Evolutionary conservation across 2,329 filamentous ascomycete genomes (phyloP).

Genomic region (Colletotrichum godetiae): DNA sequence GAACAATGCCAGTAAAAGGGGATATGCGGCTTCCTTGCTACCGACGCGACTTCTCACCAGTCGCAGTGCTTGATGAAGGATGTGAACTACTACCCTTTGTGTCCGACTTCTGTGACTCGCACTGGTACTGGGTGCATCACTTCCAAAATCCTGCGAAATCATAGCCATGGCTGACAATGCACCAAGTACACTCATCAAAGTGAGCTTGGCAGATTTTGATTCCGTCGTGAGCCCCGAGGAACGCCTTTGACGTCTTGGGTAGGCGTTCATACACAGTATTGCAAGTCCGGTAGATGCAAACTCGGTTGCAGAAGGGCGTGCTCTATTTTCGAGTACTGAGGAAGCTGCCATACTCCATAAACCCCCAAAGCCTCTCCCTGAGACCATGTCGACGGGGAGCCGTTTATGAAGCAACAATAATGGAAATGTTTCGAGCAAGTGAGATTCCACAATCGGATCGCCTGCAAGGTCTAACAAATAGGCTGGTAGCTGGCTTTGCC

Average conservation of each 20-base stretch:
- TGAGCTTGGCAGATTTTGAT: conserved; percentile 13
- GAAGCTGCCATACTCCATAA: conserved; percentile 24
- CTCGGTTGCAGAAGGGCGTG: conserved; percentile 1
- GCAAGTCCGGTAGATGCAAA: conserved; percentile 25
- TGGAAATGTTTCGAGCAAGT: conserved; percentile 5
- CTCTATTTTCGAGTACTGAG: conserved; percentile 9
- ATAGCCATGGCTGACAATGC: conserved; percentile 44
- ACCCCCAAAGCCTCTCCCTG: conserved; percentile 5
- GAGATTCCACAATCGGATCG: background rate
- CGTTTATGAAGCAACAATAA: conserved; percentile 1
- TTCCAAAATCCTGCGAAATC: conserved; percentile 22
- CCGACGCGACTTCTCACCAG: background rate
- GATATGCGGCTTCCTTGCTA: conserved; percentile 5
- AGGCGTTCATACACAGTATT: background rate
- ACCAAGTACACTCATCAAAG: conserved; percentile 44
- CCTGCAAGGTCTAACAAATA: conserved; percentile 45
- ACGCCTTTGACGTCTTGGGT: background rate
- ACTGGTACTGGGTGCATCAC: background rate
- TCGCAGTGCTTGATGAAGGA: conserved; percentile 27
- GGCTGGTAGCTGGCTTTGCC: conserved; percentile 37
- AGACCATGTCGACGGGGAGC: background rate
- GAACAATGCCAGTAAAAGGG: conserved; percentile 26
- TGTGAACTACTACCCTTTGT: conserved; percentile 5
- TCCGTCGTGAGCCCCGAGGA: background rate
- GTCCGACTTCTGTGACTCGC: background rate